Evolutionary conservation across 1,139 yeast species (phyloP).

Genomic region (Yamadazyma dushanensis): DNA sequence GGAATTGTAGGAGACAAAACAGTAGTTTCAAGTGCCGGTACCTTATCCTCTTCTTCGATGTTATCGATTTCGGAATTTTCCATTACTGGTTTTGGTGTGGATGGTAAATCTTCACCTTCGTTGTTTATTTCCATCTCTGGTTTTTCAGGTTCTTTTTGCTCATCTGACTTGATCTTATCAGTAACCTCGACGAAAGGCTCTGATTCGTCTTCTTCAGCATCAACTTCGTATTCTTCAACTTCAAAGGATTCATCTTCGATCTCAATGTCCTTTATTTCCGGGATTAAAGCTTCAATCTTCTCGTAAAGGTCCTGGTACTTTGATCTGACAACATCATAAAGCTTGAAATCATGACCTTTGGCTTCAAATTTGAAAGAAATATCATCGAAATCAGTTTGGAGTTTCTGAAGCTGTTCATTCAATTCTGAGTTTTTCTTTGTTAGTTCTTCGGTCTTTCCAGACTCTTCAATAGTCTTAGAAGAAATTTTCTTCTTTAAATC

Average conservation of each 20-base stretch:
- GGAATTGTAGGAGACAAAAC: too few species aligned
- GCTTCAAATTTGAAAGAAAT: constrained; percentile 1
- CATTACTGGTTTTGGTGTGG: too few species aligned
- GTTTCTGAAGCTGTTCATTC: neutral
- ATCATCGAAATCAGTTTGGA: neutral
- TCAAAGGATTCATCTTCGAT: constrained; percentile 14
- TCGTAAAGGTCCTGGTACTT: constrained; percentile 12
- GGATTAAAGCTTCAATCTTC: constrained; percentile 10
- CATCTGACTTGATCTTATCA: neutral
- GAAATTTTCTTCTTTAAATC: constrained; percentile 2
- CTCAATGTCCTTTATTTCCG: constrained; percentile 9
- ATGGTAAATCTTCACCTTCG: too few species aligned
- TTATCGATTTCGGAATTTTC: too few species aligned
- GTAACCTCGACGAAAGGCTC: neutral
- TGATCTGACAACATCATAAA: constrained; percentile 14
- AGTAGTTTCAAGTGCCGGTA: too few species aligned
- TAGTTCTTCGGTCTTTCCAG: neutral
- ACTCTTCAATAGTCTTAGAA: neutral
- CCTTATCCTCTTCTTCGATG: too few species aligned
- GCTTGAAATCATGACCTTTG: constrained; percentile 10
- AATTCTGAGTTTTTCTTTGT: neutral
- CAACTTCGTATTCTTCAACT: constrained; percentile 9
- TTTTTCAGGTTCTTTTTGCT: neutral
- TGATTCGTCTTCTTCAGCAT: constrained; percentile 1
- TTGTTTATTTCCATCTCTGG: too few species aligned